phyloP scores from a whole-genome alignment of 176 grass and related monocot genomes.

The Hordeum marinum region DNA sequence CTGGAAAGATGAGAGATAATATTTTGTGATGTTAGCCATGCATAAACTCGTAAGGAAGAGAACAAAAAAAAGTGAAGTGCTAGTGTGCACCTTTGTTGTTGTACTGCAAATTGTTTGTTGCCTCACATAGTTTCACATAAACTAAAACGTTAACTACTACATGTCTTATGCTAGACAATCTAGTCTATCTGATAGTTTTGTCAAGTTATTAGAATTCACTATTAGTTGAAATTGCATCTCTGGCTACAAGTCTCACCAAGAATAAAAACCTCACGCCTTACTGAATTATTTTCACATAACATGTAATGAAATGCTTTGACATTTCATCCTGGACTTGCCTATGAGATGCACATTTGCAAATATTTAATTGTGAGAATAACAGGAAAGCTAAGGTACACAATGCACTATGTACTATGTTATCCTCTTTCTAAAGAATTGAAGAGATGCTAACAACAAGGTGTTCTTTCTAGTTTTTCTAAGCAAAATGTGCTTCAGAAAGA shows the following conservation, averaged over 20 bases:
- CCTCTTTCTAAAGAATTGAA: not conserved
- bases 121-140: not conserved
- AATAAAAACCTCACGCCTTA: not conserved
- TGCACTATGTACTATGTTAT: too few species aligned
- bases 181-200: too few species aligned
- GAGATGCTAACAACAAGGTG: not conserved
- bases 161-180: not conserved
- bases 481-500: too few species aligned
- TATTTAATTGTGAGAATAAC: too few species aligned
- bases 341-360: not conserved
- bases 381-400: too few species aligned
- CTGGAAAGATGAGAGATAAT: not conserved
- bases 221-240: too few species aligned
- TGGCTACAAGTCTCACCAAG: not conserved
- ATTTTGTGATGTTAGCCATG: not conserved
- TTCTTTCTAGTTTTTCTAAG: too few species aligned
- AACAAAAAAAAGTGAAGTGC: not conserved
- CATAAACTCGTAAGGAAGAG: not conserved
- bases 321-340: not conserved
- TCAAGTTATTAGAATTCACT: not conserved
- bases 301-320: not conserved
- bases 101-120: too few species aligned
- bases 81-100: not conserved
- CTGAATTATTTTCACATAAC: not conserved
- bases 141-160: not conserved